Base-by-base conservation (phyloP, 1,284 basidiomycete genomes). In the Fomitopsis schrenkii region DNA sequence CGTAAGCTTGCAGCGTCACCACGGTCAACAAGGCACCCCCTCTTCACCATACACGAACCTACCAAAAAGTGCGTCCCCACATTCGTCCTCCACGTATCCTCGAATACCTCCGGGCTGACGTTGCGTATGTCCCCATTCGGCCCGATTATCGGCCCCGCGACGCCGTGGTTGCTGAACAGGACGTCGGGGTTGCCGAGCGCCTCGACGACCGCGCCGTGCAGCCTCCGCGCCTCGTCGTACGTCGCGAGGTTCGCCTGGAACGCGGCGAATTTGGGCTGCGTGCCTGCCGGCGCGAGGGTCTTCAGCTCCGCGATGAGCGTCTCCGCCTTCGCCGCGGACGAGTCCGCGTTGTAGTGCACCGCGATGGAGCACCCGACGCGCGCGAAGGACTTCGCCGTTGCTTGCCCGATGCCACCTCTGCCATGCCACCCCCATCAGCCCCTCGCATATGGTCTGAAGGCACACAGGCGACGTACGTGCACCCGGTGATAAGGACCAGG, bases 361-460 rank as follows among this genome's bases (percentile, higher is more conserved):
- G 83, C 83, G 64, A 84, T 79, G 30, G 76, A 77, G 61, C 80
- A 80, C 2, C 83, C 83, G 17, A 70, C 76, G 0, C 71, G 66
- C 1, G 80, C 83, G 19, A 85, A 74, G 14, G 74, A 69, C 7
- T 77, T 67, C 0, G 82, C 80, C 1, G 81, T 83, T 2, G 83
- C 81, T 57, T 72, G 72, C 3, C 83, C 83, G 48, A 85, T 84
- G 0, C 82, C 82, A 2, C 83, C 82, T 9, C 82, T 83, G 64
- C 17, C 38, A 17, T 40, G 45, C 5, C 14, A 17, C 48, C 5
- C 12, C 2, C 26, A 12, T 50, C 48, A 50, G 28, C 17, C 15
- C 6, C 5, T n/a, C 15, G 28, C 2, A 9, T 33, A 22, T 46
- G 1, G 30, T 33, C 30, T 2, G 17, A 3, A 38, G 46, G 5